phyloP scores from a whole-genome alignment of 2,329 filamentous ascomycete genomes.

The Colletotrichum graminicola region DNA sequence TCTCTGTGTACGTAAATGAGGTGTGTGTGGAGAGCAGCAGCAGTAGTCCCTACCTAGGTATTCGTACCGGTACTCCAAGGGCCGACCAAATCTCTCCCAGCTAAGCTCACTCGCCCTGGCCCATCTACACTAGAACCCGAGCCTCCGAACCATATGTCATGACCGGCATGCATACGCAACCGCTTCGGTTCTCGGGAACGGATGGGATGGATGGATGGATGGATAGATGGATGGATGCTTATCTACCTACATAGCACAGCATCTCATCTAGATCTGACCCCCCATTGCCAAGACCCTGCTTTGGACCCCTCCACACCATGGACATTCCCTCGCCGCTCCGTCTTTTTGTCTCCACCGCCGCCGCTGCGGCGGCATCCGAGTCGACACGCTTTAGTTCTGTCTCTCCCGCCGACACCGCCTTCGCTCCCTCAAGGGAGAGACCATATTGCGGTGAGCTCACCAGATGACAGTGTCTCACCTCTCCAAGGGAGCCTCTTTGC shows the following conservation, averaged over 20 bases:
- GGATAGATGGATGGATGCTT: too few relatives aligned
- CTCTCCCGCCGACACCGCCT: conserved; percentile 9
- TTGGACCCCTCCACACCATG: neutral
- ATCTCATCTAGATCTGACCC: neutral
- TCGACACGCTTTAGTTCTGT: conserved; percentile 1
- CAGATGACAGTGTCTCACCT: conserved; percentile 32
- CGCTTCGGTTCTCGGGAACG: conserved; percentile 6
- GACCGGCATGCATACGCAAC: neutral
- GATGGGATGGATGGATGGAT: neutral
- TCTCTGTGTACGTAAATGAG: conserved; percentile 1
- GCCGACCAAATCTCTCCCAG: conserved; percentile 11
- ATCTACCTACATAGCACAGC: neutral
- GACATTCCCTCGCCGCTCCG: conserved; percentile 16
- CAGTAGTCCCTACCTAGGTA: neutral
- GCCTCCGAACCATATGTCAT: conserved; percentile 5
- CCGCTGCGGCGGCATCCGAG: conserved; percentile 7
- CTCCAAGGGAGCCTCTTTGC: conserved; percentile 16
- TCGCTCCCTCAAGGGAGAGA: conserved; percentile 11
- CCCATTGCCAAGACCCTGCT: conserved; percentile 2
- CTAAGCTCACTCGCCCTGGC: conserved; percentile 24
- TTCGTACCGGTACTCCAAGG: neutral
- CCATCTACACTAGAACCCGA: conserved; percentile 11
- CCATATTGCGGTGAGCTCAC: conserved; percentile 36
- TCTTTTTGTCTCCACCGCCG: conserved; percentile 21
- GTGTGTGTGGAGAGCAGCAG: conserved; percentile 33